These are phyloP conservation scores for Seminavis robusta DNA, from an alignment of 108 stramenopile genomes.

Conservation along the genomic window DNA sequence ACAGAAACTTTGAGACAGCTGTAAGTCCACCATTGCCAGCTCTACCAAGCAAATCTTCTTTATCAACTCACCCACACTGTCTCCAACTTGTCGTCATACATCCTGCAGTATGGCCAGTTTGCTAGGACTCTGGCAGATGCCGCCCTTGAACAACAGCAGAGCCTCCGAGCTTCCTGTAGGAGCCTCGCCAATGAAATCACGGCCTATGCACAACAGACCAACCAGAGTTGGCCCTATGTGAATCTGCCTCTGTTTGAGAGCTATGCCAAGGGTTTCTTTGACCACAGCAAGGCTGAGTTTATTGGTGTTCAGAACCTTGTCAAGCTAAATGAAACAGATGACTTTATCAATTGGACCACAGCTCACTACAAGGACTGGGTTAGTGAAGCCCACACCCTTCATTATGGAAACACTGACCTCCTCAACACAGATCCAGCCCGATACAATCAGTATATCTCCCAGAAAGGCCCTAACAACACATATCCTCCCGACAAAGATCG, in stretches of 20 bases:
- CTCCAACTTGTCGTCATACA: not conserved
- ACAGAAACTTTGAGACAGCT: not conserved
- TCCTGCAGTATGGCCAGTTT: not conserved
- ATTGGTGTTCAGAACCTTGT: not conserved
- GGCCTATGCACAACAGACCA: not conserved
- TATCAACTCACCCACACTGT: not conserved
- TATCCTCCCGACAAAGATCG: too few relatives aligned
- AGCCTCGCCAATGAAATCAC: not conserved
- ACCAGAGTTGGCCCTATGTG: conserved; percentile 19
- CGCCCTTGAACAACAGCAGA: not conserved
- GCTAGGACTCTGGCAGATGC: not conserved
- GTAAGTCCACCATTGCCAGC: too few relatives aligned
- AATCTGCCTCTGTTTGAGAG: conserved; percentile 6
- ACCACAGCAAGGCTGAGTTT: not conserved
- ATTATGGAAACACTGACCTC: too few relatives aligned
- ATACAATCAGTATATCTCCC: too few relatives aligned
- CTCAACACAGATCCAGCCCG: too few relatives aligned
- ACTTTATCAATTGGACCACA: not conserved
- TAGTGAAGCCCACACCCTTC: not conserved
- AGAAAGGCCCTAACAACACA: too few relatives aligned
- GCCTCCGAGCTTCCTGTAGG: not conserved
- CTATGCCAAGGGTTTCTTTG: not conserved
- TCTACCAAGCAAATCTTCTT: too few relatives aligned
- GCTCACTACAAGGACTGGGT: not conserved
- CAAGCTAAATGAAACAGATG: not conserved